Percentiles rank a stretch among this genome's conserved stretches.
Evolutionary conservation across 2,329 filamentous ascomycete species (phyloP).

Genomic region (Colletotrichum spinosum): DNA sequence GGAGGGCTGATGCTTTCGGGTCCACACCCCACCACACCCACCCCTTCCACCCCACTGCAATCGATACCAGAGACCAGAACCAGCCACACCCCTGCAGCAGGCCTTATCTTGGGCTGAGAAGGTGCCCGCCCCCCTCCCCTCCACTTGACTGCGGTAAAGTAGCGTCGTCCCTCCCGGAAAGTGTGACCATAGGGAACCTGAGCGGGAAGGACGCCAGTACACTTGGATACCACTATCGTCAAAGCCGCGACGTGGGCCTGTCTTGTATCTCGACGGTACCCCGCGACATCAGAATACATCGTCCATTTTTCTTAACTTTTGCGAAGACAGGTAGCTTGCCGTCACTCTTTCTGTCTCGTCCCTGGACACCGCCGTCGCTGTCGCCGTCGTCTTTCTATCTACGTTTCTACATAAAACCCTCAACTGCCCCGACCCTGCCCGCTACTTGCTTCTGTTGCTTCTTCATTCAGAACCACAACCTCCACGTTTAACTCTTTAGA

Average conservation of each 20-base stretch:
- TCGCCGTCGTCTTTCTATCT: no score
- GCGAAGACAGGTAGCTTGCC: neutral
- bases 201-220: conserved; percentile 20
- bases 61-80: conserved; percentile 32
- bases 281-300: conserved; percentile 11
- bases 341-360: no score
- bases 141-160: no score
- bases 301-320: neutral
- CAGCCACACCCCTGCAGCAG: conserved; percentile 35
- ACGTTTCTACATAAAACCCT: conserved; percentile 40
- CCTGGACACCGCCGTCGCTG: conserved; percentile 9
- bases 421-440: conserved; percentile 31
- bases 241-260: conserved; percentile 14
- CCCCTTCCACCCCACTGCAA: conserved; percentile 31
- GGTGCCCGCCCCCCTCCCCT: neutral
- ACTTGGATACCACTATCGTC: conserved; percentile 23
- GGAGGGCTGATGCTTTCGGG: conserved; percentile 21
- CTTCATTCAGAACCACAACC: conserved; percentile 10
- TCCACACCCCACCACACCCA: conserved; percentile 35
- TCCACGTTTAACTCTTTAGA: conserved; percentile 1
- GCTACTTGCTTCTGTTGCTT: conserved; percentile 15
- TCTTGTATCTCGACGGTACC: conserved; percentile 34
- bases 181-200: conserved; percentile 7
- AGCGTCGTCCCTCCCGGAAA: no score
- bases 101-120: conserved; percentile 37